A percentile compares a stretch with the other conserved stretches of the same genome.
Evolutionary conservation across 148 eudicot species (phyloP).

Genomic region (Rhododendron williamsianum): DNA sequence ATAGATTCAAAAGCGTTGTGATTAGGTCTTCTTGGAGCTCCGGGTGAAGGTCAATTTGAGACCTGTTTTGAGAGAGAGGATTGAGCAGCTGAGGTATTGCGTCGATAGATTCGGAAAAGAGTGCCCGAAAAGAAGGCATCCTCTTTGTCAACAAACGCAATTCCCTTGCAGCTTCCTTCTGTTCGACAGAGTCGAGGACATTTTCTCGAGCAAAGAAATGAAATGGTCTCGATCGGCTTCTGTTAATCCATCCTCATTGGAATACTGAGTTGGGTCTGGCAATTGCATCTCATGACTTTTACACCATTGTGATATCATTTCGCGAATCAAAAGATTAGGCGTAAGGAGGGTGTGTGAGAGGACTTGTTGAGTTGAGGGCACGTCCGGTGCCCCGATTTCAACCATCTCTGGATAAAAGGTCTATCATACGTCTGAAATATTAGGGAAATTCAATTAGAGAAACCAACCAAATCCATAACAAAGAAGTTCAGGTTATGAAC

Average conservation of each 20-base stretch:
- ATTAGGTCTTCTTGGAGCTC: slow-evolving; percentile 83
- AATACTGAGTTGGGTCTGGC: slow-evolving; percentile 34
- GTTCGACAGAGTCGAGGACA: slow-evolving; percentile 65
- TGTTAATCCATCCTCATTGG: slow-evolving; percentile 41
- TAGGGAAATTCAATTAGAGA: not conserved
- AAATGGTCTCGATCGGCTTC: slow-evolving; percentile 63
- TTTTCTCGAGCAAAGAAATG: slow-evolving; percentile 42
- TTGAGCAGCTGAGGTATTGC: slow-evolving; percentile 50
- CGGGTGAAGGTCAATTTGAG: slow-evolving; percentile 23
- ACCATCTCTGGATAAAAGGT: slow-evolving; percentile 73
- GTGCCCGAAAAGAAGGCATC: slow-evolving; percentile 72
- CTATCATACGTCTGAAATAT: slow-evolving; percentile 78
- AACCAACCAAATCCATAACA: not conserved
- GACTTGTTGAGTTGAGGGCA: slow-evolving; percentile 91
- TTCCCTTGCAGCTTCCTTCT: slow-evolving; percentile 81
- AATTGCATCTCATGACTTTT: slow-evolving; percentile 39
- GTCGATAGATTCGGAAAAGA: slow-evolving; percentile 61
- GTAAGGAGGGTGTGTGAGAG: slow-evolving; percentile 73
- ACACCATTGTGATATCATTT: slow-evolving; percentile 80
- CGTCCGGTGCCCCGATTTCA: slow-evolving; percentile 71
- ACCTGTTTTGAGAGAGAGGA: slow-evolving; percentile 37
- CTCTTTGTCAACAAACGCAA: slow-evolving; percentile 65
- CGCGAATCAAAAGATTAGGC: slow-evolving; percentile 61
- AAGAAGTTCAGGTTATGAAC: not conserved
- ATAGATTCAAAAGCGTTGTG: slow-evolving; percentile 77